Conservation (phyloP, 768 basidiomycete genomes). For the Tubosaeta brunneosetosa region DNA sequence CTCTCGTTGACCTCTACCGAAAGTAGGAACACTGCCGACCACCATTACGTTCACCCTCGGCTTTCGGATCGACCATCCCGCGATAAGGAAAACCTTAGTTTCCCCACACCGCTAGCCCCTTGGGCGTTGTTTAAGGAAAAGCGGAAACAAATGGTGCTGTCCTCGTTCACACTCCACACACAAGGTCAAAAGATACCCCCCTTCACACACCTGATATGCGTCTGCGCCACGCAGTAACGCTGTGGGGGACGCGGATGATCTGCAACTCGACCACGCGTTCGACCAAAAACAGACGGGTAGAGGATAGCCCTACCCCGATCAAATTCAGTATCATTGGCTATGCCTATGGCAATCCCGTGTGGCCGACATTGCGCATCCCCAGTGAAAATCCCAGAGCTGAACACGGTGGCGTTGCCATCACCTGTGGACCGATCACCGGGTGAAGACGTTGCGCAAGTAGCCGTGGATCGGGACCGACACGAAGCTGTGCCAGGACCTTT, state of each 20-base stretch:
- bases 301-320: too few species aligned
- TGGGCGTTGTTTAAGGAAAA: not conserved
- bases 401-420: not conserved
- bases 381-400: not conserved
- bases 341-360: too few species aligned
- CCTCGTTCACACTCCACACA: not conserved
- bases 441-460: not conserved
- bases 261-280: not conserved
- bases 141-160: not conserved
- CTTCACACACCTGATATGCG: too few species aligned
- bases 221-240: not conserved
- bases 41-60: not conserved
- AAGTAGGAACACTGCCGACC: not conserved
- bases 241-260: not conserved
- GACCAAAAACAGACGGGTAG: too few species aligned
- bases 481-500: not conserved
- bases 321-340: too few species aligned
- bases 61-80: not conserved
- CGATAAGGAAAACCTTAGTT: not conserved
- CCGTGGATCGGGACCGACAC: not conserved
- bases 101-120: not conserved
- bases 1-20: not conserved
- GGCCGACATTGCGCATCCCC: not conserved
- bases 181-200: too few species aligned
- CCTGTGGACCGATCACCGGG: not conserved